Evolutionary conservation across 2,329 filamentous ascomycete genomes (phyloP).

Genomic region (Periconia sp.): DNA sequence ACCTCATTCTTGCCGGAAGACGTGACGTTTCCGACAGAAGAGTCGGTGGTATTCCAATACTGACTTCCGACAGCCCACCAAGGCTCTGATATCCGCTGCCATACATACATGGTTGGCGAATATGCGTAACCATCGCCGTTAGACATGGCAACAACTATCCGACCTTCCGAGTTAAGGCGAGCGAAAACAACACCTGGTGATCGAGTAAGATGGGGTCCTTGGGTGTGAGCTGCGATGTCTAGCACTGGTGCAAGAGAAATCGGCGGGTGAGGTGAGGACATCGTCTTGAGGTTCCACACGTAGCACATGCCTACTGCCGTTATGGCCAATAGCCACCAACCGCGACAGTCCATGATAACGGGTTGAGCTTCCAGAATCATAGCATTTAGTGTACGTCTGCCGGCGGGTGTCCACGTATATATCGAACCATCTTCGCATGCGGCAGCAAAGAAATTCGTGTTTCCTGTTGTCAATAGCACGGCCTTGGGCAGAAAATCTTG

Average conservation of each 20-base stretch:
- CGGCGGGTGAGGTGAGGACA: constrained; percentile 85
- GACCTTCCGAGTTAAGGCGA: constrained; percentile 84
- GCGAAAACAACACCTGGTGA: constrained; percentile 89
- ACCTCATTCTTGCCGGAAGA: constrained; percentile 56
- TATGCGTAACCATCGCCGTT: constrained; percentile 97
- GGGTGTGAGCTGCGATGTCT: constrained; percentile 80
- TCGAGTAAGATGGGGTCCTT: constrained; percentile 78
- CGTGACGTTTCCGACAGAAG: constrained; percentile 80
- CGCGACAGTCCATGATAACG: constrained; percentile 89
- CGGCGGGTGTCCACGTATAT: constrained; percentile 91
- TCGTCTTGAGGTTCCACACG: constrained; percentile 88
- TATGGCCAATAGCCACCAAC: constrained; percentile 88
- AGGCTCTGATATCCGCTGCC: constrained; percentile 93
- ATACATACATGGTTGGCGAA: constrained; percentile 81
- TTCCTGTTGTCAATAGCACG: constrained; percentile 89
- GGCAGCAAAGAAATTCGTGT: constrained; percentile 87
- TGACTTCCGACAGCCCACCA: constrained; percentile 99
- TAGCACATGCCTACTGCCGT: constrained; percentile 87
- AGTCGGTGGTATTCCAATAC: constrained; percentile 98
- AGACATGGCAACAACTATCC: constrained; percentile 86
- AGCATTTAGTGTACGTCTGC: constrained; percentile 82
- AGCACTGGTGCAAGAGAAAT: constrained; percentile 87
- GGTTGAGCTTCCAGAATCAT: constrained; percentile 90
- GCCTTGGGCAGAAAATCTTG: constrained; percentile 89
- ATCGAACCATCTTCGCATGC: constrained; percentile 92